phyloP scores from a whole-genome alignment of 306 rosid genomes.

The Vigna trinervia region DNA sequence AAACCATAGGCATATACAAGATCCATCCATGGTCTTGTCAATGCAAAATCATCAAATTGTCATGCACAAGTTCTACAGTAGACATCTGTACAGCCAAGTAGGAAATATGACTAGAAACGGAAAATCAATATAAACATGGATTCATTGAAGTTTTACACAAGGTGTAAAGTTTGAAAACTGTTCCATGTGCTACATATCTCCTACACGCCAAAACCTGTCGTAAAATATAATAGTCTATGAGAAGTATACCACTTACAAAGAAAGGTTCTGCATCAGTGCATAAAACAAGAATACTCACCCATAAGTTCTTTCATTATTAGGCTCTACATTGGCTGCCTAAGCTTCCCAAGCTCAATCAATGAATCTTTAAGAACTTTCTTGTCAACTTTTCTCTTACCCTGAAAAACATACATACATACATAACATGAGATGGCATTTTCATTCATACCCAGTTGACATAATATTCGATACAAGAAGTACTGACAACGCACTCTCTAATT shows the following conservation, averaged over 20 bases:
- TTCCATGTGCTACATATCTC: slow-evolving; percentile 22
- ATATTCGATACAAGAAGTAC: not conserved
- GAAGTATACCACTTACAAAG: slow-evolving; percentile 2
- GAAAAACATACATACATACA: slow-evolving; percentile 37
- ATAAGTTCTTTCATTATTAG: slow-evolving; percentile 37
- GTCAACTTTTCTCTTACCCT: slow-evolving; percentile 61
- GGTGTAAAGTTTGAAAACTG: slow-evolving; percentile 32
- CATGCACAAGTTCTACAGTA: slow-evolving; percentile 29
- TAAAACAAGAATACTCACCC: slow-evolving; percentile 43
- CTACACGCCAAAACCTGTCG: slow-evolving; percentile 44
- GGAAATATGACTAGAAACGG: slow-evolving; percentile 3
- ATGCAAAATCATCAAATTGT: slow-evolving; percentile 33
- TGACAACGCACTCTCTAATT: not conserved
- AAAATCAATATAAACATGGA: slow-evolving; percentile 16
- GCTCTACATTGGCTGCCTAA: slow-evolving; percentile 50
- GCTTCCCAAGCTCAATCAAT: slow-evolving; percentile 63
- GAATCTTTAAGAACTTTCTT: slow-evolving; percentile 56
- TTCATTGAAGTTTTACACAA: slow-evolving; percentile 15
- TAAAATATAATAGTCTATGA: slow-evolving; percentile 16
- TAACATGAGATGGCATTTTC: slow-evolving; percentile 6
- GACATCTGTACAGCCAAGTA: slow-evolving; percentile 32
- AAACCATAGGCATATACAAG: slow-evolving; percentile 32
- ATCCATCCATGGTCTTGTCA: not conserved
- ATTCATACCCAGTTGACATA: slow-evolving; percentile 19
- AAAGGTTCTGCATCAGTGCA: slow-evolving; percentile 10